phyloP scores from a whole-genome alignment of 768 basidiomycete genomes.

The Phlebiopsis flavidoalba region DNA sequence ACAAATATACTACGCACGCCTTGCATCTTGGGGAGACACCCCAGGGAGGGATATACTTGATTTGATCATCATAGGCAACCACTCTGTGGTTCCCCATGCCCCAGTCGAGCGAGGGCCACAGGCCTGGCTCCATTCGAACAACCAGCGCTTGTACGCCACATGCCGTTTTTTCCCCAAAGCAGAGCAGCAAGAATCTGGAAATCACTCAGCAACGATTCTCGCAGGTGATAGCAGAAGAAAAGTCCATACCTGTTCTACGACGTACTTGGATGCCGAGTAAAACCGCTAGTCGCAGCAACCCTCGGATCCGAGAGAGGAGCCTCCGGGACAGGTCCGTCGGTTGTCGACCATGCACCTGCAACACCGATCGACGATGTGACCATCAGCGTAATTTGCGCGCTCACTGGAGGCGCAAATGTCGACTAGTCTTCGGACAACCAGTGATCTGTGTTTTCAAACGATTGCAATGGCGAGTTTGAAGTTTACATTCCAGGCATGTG shows the following conservation, averaged over 20 bases:
- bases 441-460: slow-evolving; percentile 17
- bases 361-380: slow-evolving; percentile 19
- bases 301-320: slow-evolving; percentile 16
- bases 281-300: slow-evolving; percentile 29
- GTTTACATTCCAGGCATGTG: slow-evolving; percentile 19
- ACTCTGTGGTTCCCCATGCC: slow-evolving; percentile 8
- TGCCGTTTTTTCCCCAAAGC: too few relatives aligned
- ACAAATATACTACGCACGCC: not conserved
- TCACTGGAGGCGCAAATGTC: not conserved
- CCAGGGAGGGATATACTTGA: slow-evolving; percentile 1
- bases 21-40: not conserved
- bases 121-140: slow-evolving; percentile 27
- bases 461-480: slow-evolving; percentile 17
- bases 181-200: slow-evolving; percentile 1
- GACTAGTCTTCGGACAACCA: slow-evolving; percentile 17
- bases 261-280: slow-evolving; percentile 39
- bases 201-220: not conserved
- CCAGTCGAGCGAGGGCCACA: slow-evolving; percentile 15
- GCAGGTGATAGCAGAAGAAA: not conserved
- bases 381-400: slow-evolving; percentile 6
- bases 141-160: not conserved
- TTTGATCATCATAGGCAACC: slow-evolving; percentile 6
- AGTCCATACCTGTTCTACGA: slow-evolving; percentile 28
- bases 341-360: not conserved
- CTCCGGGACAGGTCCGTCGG: slow-evolving; percentile 7